phyloP scores from a whole-genome alignment of 2,329 filamentous ascomycete genomes.

The Neonectria faginata region DNA sequence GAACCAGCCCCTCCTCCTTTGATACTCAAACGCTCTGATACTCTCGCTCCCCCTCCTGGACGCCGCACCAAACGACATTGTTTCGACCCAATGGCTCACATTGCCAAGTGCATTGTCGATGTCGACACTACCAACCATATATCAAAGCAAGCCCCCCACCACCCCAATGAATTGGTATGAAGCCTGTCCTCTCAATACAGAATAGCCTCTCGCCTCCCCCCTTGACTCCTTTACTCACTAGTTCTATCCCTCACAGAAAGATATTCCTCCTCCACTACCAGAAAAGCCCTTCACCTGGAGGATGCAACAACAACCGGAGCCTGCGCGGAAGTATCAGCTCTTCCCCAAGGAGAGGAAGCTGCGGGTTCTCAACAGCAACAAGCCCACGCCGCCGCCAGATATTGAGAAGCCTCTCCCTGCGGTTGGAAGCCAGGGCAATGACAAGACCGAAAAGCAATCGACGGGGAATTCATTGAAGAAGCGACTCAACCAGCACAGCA shows the following conservation, averaged over 20 bases:
- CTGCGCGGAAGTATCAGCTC: conserved; percentile 68
- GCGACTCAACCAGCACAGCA: conserved; percentile 68
- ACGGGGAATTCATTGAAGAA: conserved; percentile 59
- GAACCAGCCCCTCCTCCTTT: conserved; percentile 41
- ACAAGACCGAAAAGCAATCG: conserved; percentile 55
- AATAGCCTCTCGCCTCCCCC: conserved; percentile 8
- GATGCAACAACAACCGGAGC: conserved; percentile 67
- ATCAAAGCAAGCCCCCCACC: conserved; percentile 61
- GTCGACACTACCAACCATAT: conserved; percentile 62
- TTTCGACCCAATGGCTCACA: conserved; percentile 68
- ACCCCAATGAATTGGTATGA: conserved; percentile 59
- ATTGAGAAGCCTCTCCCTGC: conserved; percentile 62
- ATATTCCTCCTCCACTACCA: conserved; percentile 44
- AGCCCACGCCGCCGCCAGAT: conserved; percentile 54
- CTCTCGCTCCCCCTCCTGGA: conserved; percentile 38
- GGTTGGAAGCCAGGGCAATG: conserved; percentile 55
- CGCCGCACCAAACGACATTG: conserved; percentile 34
- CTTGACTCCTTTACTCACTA: conserved; percentile 30
- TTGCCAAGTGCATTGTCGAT: conserved; percentile 68
- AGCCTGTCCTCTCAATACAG: conserved; percentile 26
- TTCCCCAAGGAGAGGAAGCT: conserved; percentile 67
- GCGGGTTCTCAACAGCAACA: conserved; percentile 58
- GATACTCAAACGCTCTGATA: conserved; percentile 33
- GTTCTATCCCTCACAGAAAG: conserved; percentile 33
- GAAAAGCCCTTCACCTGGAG: conserved; percentile 68